Conservation (phyloP, 1,284 basidiomycete species). For the Cystobasidium pallidum region DNA sequence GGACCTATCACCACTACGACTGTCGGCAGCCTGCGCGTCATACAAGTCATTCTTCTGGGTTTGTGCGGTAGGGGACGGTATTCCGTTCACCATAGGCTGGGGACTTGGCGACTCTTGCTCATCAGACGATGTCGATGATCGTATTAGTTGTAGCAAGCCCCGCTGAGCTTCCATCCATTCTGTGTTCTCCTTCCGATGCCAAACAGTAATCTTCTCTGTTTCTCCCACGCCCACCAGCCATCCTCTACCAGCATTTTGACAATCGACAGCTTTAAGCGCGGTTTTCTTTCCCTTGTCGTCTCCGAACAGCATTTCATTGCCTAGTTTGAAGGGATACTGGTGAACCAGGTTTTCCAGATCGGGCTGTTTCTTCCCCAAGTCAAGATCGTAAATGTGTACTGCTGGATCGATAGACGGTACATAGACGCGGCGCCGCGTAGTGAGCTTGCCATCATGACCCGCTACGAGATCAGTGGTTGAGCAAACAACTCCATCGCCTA, state of each 20-base stretch:
- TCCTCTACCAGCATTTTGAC: slow-evolving; percentile 29
- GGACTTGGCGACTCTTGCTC: not conserved
- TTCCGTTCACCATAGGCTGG: not conserved
- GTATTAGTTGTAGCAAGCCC: not conserved
- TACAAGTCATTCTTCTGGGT: not conserved
- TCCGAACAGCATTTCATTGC: slow-evolving; percentile 30
- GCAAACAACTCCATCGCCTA: slow-evolving; percentile 32
- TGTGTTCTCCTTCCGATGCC: slow-evolving; percentile 1
- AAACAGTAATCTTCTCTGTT: slow-evolving; percentile 30
- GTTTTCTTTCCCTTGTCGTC: not conserved
- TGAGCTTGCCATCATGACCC: not conserved
- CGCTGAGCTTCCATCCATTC: not conserved
- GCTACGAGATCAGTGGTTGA: slow-evolving; percentile 12
- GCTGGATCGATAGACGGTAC: slow-evolving; percentile 32
- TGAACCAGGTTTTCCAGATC: slow-evolving; percentile 16
- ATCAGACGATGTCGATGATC: not conserved
- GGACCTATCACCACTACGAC: no score
- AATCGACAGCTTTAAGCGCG: slow-evolving; percentile 20
- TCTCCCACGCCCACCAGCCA: slow-evolving; percentile 39
- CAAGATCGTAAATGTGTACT: slow-evolving; percentile 28
- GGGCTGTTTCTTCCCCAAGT: slow-evolving; percentile 8
- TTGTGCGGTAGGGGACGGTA: not conserved
- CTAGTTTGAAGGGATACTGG: slow-evolving; percentile 27
- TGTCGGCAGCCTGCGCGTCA: not conserved
- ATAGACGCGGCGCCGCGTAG: slow-evolving; percentile 15